These are phyloP conservation scores for Candida glucosophila DNA, from an alignment of 1,139 yeast species.

Conservation along the genomic window DNA sequence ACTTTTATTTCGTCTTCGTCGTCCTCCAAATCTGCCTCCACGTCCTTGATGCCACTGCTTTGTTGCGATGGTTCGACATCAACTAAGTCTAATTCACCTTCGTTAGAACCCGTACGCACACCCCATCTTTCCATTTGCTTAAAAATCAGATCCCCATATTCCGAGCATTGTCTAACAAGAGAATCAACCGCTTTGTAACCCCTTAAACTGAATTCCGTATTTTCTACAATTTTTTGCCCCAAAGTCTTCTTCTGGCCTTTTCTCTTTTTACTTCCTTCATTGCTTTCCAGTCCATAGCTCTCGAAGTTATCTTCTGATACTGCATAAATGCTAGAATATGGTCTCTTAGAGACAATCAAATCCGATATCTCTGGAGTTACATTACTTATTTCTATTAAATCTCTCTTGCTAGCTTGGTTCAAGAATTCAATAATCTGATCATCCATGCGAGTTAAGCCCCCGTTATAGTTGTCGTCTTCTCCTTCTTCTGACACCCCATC, in stretches of 20 bases:
- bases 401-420: slow-evolving; percentile 67
- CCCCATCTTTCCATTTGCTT: slow-evolving; percentile 83
- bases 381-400: slow-evolving; percentile 72
- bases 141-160: slow-evolving; percentile 64
- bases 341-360: slow-evolving; percentile 53
- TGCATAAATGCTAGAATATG: slow-evolving; percentile 49
- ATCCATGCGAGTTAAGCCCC: slow-evolving; percentile 48
- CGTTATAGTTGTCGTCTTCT: slow-evolving; percentile 24
- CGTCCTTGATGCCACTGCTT: slow-evolving; percentile 7
- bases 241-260: slow-evolving; percentile 44
- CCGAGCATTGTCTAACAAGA: slow-evolving; percentile 73
- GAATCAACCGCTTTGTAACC: slow-evolving; percentile 95
- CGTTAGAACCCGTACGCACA: slow-evolving; percentile 51
- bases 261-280: slow-evolving; percentile 19
- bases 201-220: slow-evolving; percentile 56
- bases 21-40: slow-evolving; percentile 12
- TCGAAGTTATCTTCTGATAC: slow-evolving; percentile 50
- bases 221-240: slow-evolving; percentile 73
- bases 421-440: slow-evolving; percentile 65
- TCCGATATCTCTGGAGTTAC: slow-evolving; percentile 64
- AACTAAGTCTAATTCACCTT: slow-evolving; percentile 41
- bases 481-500: slow-evolving; percentile 34
- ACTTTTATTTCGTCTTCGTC: slow-evolving; percentile 24
- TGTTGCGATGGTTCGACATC: too few relatives aligned
- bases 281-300: slow-evolving; percentile 10